Base-by-base conservation (phyloP, 1,139 yeast species). In the Blastobotrys apis region DNA sequence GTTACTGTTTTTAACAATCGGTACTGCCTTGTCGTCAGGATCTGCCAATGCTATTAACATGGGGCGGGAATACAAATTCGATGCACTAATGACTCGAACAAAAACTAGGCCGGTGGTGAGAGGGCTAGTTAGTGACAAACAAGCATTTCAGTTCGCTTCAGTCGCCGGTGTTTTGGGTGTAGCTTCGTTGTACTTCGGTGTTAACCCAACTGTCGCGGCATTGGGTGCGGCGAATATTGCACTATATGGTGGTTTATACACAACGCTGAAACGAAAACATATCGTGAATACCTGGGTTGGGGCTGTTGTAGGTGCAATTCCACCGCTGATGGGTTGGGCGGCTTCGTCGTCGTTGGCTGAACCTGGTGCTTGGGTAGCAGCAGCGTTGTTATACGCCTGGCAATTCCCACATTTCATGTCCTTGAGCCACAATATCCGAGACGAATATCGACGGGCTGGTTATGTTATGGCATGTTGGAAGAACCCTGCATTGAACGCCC, bases 261-360 rank as follows among this genome's bases (percentile, higher is more conserved):
- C 99, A 0, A 84, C 97, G 0, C 69, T 94, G 60, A 92, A 92
- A 60, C 74, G 99, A 45, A 78, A 73, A 52, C 81, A 87, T 16
- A 92, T 92, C 41, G 63, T 84, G 37, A 92, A 92, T 64, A 92
- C 99, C 1, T 92, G 99, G 99, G 94, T 92, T 1, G 99, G 99
- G 19, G 98, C 98, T 1, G 63, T 94, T 8, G 98, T 94, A 2
- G 99, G 99, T 3, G 97, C 97, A 0, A 84, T 92, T 33, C 98
- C 99, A 1, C 99, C 99, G 26, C 73, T 94, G 43, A 92, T 92
- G 99, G 99, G 99, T 1, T 92, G 98, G 98, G 96, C 96, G 1
- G 95, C 97, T 0, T 84, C 95, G 3, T 84, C 95, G 3, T 78
- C 94, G 1, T 68, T 92, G 41, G 56, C 72, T 3, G 87, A 86